These are phyloP conservation scores for Luffa acutangula DNA, from an alignment of 306 rosid species.

Conservation along the genomic window DNA sequence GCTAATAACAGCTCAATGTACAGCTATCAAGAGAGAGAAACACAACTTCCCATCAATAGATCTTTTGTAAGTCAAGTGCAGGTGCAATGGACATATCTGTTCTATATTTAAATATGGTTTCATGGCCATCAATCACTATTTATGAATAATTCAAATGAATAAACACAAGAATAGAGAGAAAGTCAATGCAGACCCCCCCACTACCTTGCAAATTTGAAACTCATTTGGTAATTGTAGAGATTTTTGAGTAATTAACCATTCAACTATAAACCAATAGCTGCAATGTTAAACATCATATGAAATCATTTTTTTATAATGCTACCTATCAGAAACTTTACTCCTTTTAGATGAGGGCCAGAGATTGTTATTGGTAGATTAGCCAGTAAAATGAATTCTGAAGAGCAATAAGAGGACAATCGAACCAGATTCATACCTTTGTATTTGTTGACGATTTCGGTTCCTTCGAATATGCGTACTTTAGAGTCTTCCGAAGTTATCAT, in stretches of 20 bases:
- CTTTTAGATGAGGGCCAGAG: background rate
- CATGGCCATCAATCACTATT: background rate
- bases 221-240: background rate
- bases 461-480: slow-evolving; percentile 62
- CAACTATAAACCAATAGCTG: background rate
- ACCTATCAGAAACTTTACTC: background rate
- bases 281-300: background rate
- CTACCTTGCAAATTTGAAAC: background rate
- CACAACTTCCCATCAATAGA: background rate
- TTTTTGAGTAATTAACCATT: background rate
- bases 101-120: background rate
- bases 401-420: background rate
- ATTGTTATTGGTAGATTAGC: background rate
- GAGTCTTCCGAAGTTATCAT: slow-evolving; percentile 84
- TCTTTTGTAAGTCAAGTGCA: background rate
- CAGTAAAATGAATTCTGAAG: background rate
- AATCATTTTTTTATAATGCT: background rate
- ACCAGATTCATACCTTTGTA: slow-evolving; percentile 44
- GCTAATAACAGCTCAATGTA: background rate
- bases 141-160: background rate
- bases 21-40: background rate
- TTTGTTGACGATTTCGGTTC: slow-evolving; percentile 40
- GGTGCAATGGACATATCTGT: background rate
- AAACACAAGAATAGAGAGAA: background rate
- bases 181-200: background rate